phyloP scores from a whole-genome alignment of 768 basidiomycete genomes.

The Rickenella mellea region DNA sequence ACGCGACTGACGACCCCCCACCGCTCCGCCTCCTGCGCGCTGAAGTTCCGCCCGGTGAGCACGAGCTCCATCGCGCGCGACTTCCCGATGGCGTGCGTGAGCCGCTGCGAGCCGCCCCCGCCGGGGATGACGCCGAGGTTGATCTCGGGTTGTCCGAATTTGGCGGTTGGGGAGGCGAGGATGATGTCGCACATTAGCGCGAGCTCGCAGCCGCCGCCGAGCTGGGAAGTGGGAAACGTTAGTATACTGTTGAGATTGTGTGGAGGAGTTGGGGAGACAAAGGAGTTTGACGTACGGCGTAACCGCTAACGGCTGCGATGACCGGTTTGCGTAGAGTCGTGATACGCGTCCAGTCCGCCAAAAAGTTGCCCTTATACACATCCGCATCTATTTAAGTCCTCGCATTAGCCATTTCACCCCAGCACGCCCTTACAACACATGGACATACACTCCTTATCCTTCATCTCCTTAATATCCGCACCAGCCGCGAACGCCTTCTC shows the following conservation, averaged over 20 bases:
- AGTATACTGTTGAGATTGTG: background rate
- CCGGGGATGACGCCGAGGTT: slow-evolving; percentile 93
- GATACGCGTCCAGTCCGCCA: slow-evolving; percentile 76
- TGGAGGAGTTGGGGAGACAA: slow-evolving; percentile 1
- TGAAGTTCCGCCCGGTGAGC: slow-evolving; percentile 76
- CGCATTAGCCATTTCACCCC: background rate
- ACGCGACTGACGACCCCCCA: slow-evolving; percentile 88
- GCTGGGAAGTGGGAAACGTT: slow-evolving; percentile 32
- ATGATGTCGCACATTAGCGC: slow-evolving; percentile 96
- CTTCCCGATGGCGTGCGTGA: slow-evolving; percentile 80
- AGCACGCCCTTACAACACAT: background rate
- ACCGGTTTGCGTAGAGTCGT: slow-evolving; percentile 79
- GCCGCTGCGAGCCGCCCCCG: slow-evolving; percentile 88
- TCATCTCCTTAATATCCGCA: slow-evolving; percentile 99
- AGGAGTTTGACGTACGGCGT: slow-evolving; percentile 52
- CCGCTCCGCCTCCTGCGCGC: slow-evolving; percentile 70
- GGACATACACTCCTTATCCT: slow-evolving; percentile 78
- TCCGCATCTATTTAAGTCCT: slow-evolving; percentile 55
- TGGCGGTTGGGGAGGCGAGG: slow-evolving; percentile 80
- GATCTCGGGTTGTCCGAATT: slow-evolving; percentile 95
- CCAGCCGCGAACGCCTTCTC: slow-evolving; percentile 94
- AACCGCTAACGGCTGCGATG: slow-evolving; percentile 93
- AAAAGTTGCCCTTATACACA: slow-evolving; percentile 77
- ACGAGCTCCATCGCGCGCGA: slow-evolving; percentile 92
- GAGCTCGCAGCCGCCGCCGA: slow-evolving; percentile 95